Evolutionary conservation across 2,329 filamentous ascomycete species (phyloP), one percentile per base, ranked within the genome.

Genomic region (Talaromyces sp.): DNA sequence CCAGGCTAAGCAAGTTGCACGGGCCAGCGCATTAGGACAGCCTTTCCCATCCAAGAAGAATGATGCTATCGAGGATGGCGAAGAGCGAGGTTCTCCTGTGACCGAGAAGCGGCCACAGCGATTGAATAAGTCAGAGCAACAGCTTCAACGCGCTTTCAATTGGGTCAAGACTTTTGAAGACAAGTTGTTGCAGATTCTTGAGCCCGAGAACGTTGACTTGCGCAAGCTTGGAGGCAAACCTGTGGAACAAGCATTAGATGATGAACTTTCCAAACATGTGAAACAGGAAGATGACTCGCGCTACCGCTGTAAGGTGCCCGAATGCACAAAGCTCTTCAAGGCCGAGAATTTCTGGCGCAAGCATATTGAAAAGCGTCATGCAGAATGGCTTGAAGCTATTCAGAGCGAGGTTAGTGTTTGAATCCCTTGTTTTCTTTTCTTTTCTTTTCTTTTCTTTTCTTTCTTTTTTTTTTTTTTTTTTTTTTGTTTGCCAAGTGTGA

Each of bases 121-220:
- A 54, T 81, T 86, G 14, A 86, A 82, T 46, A 96, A 96, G 77
- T 86, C 86, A 4, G 91, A 96, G 65, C 91, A 95, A 70, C 94
- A 97, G 70, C 84, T 97, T 13, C 89, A 95, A 66, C 88, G 92
- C 52, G 94, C 94, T 0, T 97, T 91, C 77, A 99, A 97, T 68
- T 99, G 95, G 94, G 95, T 99, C 55, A 95, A 89, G 78, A 97
- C 94, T 0, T 99, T 96, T 66, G 94, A 99, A 70, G 94, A 99
- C 68, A 99, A 99, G 77, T 82, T 99, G 47, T 80, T 90, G 69
- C 92, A 97, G 70, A 89, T 97, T 42, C 81, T 99, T 13, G 93
- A 97, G 61, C 94, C 94, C 0, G 90, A 94, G 49, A 86, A 87
- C 45, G 89, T 89, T 20, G 91, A 97, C 67, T 79, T 97, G 37